phyloP scores from a whole-genome alignment of 1,284 basidiomycete genomes.

The Earliella scabrosa region DNA sequence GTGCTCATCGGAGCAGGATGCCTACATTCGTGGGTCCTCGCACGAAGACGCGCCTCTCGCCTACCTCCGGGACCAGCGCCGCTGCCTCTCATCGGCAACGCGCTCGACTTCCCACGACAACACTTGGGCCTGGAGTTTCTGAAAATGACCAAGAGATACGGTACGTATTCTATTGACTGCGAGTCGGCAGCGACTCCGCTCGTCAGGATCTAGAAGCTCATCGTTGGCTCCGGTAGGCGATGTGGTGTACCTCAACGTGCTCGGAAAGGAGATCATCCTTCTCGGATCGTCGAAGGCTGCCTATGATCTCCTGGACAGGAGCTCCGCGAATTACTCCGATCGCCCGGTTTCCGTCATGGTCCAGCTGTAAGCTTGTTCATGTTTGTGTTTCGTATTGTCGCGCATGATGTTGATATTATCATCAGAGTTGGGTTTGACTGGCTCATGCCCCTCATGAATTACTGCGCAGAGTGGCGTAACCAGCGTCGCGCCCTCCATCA shows the following conservation, averaged over 20 bases:
- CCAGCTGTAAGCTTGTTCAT: slow-evolving; percentile 14
- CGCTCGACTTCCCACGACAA: slow-evolving; percentile 8
- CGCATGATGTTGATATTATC: too few species aligned
- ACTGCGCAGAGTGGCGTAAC: slow-evolving; percentile 14
- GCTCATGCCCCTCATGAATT: slow-evolving; percentile 3
- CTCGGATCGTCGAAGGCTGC: slow-evolving; percentile 18
- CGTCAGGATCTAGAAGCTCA: too few species aligned
- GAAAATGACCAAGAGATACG: slow-evolving; percentile 4
- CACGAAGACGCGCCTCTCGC: neutral
- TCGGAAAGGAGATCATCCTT: slow-evolving; percentile 10
- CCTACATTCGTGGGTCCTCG: too few species aligned
- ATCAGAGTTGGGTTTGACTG: slow-evolving; percentile 3
- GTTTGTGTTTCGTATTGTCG: neutral
- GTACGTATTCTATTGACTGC: neutral
- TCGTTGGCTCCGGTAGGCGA: too few species aligned
- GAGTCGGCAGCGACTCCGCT: too few species aligned
- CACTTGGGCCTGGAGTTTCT: neutral
- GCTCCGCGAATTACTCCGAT: slow-evolving; percentile 18
- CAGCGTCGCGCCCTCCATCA: slow-evolving; percentile 12
- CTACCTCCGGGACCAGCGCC: slow-evolving; percentile 14
- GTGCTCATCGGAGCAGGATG: too few species aligned
- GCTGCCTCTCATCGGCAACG: slow-evolving; percentile 13
- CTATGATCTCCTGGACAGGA: slow-evolving; percentile 19
- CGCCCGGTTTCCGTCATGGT: slow-evolving; percentile 9
- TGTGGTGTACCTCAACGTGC: slow-evolving; percentile 8